These are phyloP conservation scores for Viola odorata DNA, from an alignment of 345 rosid genomes.

Conservation along the genomic window DNA sequence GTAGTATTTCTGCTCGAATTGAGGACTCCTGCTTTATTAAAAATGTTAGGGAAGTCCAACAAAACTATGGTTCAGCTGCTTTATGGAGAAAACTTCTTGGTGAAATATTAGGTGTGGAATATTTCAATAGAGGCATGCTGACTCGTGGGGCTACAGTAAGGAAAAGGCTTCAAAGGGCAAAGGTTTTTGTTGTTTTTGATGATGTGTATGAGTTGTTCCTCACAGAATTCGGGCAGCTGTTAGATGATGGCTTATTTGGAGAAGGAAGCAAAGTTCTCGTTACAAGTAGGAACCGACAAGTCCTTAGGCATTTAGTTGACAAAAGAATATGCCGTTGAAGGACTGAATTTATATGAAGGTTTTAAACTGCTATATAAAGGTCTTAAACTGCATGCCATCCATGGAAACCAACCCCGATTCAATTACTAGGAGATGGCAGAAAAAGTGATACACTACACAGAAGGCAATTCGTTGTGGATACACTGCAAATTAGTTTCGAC, in stretches of 20 bases:
- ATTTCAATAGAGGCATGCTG: neutral
- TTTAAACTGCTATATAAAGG: too few relatives aligned
- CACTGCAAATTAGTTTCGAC: conserved; percentile 12
- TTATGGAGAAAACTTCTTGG: neutral
- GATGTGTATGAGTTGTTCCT: neutral
- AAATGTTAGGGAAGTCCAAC: neutral
- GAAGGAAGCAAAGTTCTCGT: conserved; percentile 2
- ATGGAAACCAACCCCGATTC: neutral
- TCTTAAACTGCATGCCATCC: conserved; percentile 10
- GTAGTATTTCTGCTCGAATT: neutral
- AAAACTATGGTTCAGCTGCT: neutral
- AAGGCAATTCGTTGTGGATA: conserved; percentile 6
- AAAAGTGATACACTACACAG: neutral
- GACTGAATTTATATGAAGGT: neutral
- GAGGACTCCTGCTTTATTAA: neutral
- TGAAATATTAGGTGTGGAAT: neutral
- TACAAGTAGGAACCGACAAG: neutral
- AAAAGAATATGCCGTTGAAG: neutral
- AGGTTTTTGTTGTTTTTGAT: conserved; percentile 5
- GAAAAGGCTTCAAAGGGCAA: neutral
- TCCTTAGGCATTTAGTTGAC: neutral
- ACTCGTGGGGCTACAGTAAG: too few relatives aligned
- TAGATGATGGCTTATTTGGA: neutral
- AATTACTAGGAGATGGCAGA: neutral
- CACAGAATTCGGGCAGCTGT: neutral